phyloP scores from a whole-genome alignment of 1,139 yeast genomes.

The Sugiyamaella xylanicola region DNA sequence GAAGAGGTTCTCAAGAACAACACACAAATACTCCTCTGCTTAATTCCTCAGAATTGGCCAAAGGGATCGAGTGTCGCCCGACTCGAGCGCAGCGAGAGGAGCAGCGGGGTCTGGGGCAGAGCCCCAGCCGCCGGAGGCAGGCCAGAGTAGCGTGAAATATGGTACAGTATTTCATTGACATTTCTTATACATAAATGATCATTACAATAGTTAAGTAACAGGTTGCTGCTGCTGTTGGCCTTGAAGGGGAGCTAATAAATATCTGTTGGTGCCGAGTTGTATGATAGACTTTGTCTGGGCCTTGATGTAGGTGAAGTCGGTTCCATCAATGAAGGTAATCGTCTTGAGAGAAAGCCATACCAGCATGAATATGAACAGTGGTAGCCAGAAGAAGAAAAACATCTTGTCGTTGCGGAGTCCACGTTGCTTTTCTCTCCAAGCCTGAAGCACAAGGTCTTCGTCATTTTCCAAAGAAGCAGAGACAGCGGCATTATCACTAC shows the following conservation, averaged over 20 bases:
- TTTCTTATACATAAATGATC: slow-evolving; percentile 4
- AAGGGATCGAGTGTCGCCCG: no score
- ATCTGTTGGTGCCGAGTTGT: slow-evolving; percentile 17
- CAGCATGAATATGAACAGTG: slow-evolving; percentile 38
- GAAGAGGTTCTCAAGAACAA: no score
- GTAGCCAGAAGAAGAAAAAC: slow-evolving; percentile 75
- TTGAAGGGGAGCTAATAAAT: slow-evolving; percentile 11
- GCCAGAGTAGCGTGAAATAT: no score
- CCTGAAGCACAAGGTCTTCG: slow-evolving; percentile 35
- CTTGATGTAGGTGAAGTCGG: slow-evolving; percentile 20
- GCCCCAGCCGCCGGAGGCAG: no score
- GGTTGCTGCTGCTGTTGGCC: slow-evolving; percentile 15
- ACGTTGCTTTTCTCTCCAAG: slow-evolving; percentile 44
- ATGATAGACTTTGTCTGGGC: slow-evolving; percentile 18
- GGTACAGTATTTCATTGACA: no score
- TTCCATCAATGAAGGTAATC: slow-evolving; percentile 23
- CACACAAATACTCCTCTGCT: no score
- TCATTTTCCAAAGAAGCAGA: slow-evolving; percentile 23
- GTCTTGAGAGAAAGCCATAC: slow-evolving; percentile 35
- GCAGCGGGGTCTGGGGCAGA: no score
- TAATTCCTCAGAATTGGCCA: no score
- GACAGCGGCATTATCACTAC: slow-evolving; percentile 13
- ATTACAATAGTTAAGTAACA: no score
- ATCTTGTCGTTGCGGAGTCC: slow-evolving; percentile 78
- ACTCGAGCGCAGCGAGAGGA: no score